These are phyloP conservation scores for Aspergillus aculeatus DNA, from an alignment of 2,329 filamentous ascomycete genomes.

Conservation along the genomic window DNA sequence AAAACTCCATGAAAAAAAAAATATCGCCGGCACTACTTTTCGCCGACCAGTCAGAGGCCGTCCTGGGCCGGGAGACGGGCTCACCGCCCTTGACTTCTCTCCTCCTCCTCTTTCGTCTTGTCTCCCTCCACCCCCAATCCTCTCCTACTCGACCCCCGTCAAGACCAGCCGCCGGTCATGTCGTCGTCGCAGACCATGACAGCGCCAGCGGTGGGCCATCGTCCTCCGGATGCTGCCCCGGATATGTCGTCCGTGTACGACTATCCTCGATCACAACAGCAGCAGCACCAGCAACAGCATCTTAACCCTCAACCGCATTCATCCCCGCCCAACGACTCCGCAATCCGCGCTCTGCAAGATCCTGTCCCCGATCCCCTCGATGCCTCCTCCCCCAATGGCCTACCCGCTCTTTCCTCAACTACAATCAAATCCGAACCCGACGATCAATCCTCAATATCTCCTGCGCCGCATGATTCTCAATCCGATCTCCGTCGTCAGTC, in stretches of 20 bases:
- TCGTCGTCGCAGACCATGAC: slow-evolving; percentile 49
- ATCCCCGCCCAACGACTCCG: slow-evolving; percentile 38
- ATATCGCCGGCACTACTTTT: slow-evolving; percentile 1
- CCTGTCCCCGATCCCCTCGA: slow-evolving; percentile 28
- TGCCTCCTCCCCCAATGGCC: slow-evolving; percentile 25
- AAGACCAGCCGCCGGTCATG: slow-evolving; percentile 40
- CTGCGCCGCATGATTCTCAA: slow-evolving; percentile 24
- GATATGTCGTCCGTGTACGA: slow-evolving; percentile 43
- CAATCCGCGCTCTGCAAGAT: slow-evolving; percentile 40
- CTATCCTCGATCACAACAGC: slow-evolving; percentile 32
- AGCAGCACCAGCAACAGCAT: slow-evolving; percentile 11
- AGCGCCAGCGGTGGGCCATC: slow-evolving; percentile 48
- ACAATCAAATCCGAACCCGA: slow-evolving; percentile 33
- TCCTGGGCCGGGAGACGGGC: background rate
- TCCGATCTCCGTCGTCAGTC: slow-evolving; percentile 39
- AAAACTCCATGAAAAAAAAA: slow-evolving; percentile 8
- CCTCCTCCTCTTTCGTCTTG: slow-evolving; percentile 15
- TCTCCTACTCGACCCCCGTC: slow-evolving; percentile 15
- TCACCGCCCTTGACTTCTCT: slow-evolving; percentile 15
- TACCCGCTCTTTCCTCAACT: slow-evolving; percentile 27
- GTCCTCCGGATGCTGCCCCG: slow-evolving; percentile 43
- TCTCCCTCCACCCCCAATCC: slow-evolving; percentile 16
- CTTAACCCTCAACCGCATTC: slow-evolving; percentile 19
- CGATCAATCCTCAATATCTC: slow-evolving; percentile 20
- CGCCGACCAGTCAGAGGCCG: slow-evolving; percentile 4